phyloP scores from a whole-genome alignment of 208 protist species.

The Leptomonas seymouri region DNA sequence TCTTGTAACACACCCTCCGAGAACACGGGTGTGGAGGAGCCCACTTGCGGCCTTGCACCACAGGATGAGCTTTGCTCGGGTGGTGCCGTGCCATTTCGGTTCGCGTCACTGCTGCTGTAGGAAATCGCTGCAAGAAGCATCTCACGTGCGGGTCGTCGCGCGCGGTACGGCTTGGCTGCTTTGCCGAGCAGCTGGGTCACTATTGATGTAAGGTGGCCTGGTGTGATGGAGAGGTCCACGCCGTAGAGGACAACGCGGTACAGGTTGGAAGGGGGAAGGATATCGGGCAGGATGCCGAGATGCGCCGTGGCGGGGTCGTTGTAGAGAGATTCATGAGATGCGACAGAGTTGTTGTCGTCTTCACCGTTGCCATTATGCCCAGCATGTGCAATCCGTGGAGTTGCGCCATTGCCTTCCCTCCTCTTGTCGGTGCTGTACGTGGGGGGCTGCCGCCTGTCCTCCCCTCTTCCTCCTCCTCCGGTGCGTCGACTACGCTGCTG shows the following conservation, averaged over 20 bases:
- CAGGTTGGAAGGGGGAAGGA: slow-evolving; percentile 32
- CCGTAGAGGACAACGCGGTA: slow-evolving; percentile 62
- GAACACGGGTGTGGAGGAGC: background rate
- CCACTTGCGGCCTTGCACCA: background rate
- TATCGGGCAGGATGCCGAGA: slow-evolving; percentile 28
- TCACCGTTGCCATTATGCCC: background rate
- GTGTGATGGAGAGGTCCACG: slow-evolving; percentile 61
- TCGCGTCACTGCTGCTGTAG: background rate
- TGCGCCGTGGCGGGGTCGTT: slow-evolving; percentile 21
- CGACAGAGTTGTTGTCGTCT: slow-evolving; percentile 20
- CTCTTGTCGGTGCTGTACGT: background rate
- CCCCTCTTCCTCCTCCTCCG: background rate
- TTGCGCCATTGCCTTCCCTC: too few species aligned
- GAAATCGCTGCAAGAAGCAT: slow-evolving; percentile 27
- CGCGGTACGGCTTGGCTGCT: slow-evolving; percentile 39
- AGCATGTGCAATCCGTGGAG: too few species aligned
- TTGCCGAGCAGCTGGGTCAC: slow-evolving; percentile 56
- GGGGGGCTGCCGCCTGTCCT: background rate
- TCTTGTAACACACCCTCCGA: background rate
- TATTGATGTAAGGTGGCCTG: slow-evolving; percentile 54
- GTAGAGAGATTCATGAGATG: slow-evolving; percentile 36
- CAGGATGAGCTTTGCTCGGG: background rate
- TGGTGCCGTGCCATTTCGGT: background rate
- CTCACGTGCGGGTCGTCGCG: slow-evolving; percentile 65
- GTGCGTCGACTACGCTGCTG: background rate